phyloP scores from a whole-genome alignment of 2,329 filamentous ascomycete genomes.

The Fusarium anthophilum region DNA sequence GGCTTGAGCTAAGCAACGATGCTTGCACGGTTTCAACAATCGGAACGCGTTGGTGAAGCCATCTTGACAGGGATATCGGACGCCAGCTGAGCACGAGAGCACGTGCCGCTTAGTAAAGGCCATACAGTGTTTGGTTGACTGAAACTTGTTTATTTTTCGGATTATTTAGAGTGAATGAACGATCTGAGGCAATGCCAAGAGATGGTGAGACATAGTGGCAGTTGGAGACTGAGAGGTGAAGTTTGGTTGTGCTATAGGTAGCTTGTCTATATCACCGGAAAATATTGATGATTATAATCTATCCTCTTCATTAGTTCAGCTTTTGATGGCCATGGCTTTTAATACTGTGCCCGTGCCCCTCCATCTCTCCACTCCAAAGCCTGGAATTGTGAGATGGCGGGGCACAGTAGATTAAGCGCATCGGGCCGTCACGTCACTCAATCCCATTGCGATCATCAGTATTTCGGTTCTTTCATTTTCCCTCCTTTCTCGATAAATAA shows the following conservation, averaged over 20 bases:
- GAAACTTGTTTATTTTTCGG: neutral
- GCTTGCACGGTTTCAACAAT: conserved; percentile 31
- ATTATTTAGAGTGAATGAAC: neutral
- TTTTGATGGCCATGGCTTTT: neutral
- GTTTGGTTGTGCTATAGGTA: conserved; percentile 5
- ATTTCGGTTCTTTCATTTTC: conserved; percentile 28
- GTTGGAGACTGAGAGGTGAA: neutral
- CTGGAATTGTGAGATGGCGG: conserved; percentile 38
- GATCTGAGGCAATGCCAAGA: neutral
- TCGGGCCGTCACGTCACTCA: conserved; percentile 40
- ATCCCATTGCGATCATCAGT: conserved; percentile 30
- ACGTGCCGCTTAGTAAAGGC: conserved; percentile 14
- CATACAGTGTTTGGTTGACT: conserved; percentile 14
- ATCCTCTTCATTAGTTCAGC: neutral
- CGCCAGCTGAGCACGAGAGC: conserved; percentile 33
- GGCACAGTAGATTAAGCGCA: conserved; percentile 39
- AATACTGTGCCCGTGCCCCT: conserved; percentile 31
- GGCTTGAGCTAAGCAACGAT: conserved; percentile 32
- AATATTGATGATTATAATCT: neutral
- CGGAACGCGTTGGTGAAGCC: conserved; percentile 30
- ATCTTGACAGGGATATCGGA: neutral
- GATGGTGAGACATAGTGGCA: neutral
- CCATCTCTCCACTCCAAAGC: conserved; percentile 34
- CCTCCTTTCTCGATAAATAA: conserved; percentile 4
- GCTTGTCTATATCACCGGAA: conserved; percentile 24